Evolutionary conservation across 129 eudicot species (phyloP).

Genomic region (Arctium lappa): DNA sequence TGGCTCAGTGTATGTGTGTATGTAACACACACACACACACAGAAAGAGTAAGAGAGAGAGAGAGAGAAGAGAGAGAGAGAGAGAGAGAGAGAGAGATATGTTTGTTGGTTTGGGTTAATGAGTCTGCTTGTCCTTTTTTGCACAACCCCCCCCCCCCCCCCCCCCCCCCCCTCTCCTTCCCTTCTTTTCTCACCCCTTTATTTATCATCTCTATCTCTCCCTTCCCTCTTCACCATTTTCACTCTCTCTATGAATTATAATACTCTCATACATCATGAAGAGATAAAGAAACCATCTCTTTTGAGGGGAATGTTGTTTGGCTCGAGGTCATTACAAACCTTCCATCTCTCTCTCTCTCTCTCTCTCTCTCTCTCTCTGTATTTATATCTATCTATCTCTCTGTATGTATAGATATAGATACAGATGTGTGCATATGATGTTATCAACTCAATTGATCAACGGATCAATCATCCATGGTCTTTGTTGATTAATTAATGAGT

Average conservation of each 20-base stretch:
- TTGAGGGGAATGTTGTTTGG: conserved; percentile 49
- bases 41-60: not conserved
- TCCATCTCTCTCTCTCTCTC: conserved; percentile 25
- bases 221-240: conserved; percentile 22
- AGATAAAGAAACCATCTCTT: conserved; percentile 21
- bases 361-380: not conserved
- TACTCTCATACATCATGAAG: not conserved
- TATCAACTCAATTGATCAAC: conserved; percentile 21
- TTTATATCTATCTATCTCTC: not conserved
- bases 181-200: conserved; percentile 33
- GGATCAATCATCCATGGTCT: conserved; percentile 28
- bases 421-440: not conserved
- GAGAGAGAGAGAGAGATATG: conserved; percentile 19
- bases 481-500: conserved; percentile 16
- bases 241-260: not conserved
- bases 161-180: not conserved
- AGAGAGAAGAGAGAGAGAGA: no score
- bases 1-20: conserved; percentile 23
- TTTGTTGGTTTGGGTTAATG: conserved; percentile 33
- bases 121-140: conserved; percentile 29
- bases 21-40: conserved; percentile 11
- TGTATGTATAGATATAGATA: not conserved
- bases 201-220: conserved; percentile 35
- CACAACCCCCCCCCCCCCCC: not conserved
- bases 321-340: conserved; percentile 37